Conservation (phyloP, 108 stramenopile species). For the Ochromonas danica region DNA sequence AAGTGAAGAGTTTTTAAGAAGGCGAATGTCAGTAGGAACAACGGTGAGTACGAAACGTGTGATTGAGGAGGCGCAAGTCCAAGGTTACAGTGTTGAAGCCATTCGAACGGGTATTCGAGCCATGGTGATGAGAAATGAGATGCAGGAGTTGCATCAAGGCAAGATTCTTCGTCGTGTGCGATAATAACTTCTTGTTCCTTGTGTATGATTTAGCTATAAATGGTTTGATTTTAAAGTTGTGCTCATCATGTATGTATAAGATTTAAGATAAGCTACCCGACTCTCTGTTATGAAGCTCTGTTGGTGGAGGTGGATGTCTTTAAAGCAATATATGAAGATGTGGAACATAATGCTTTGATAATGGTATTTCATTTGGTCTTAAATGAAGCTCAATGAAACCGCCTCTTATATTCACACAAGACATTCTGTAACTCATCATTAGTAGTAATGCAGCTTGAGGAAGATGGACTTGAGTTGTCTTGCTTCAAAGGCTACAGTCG, state of each 20-base stretch:
- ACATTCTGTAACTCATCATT: neutral
- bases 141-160: constrained; percentile 38
- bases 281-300: no score
- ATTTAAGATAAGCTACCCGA: no score
- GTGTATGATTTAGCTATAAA: no score
- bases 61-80: constrained; percentile 30
- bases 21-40: constrained; percentile 11
- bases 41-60: constrained; percentile 33
- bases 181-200: no score
- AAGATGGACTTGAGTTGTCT: constrained; percentile 61
- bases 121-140: constrained; percentile 43
- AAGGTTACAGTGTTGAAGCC: constrained; percentile 38
- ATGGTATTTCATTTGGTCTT: no score
- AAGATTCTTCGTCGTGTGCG: constrained; percentile 32
- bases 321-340: neutral
- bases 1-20: constrained; percentile 37
- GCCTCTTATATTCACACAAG: no score
- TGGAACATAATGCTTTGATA: no score
- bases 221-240: no score
- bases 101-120: constrained; percentile 30
- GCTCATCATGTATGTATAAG: no score
- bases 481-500: constrained; percentile 62
- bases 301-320: neutral
- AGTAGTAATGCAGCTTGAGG: constrained; percentile 36
- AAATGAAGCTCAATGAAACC: no score